A percentile compares a stretch with the other conserved stretches of the same genome.
Conservation (phyloP, 2,329 filamentous ascomycete genomes). For the Pestalotiopsis sp. region DNA sequence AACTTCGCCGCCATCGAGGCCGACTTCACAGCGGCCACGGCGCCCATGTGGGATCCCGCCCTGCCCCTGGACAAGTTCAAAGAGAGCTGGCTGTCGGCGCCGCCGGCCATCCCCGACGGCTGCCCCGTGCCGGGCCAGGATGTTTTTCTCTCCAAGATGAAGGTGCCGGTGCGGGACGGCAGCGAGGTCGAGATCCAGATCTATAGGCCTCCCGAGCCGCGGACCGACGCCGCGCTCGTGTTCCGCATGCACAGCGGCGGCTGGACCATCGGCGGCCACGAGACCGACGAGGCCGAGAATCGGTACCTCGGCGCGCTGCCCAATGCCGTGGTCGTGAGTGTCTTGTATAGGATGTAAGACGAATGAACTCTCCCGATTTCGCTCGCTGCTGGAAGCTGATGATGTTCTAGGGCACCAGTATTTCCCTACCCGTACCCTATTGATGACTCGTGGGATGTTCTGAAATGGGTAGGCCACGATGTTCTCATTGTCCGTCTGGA, state of each 20-base stretch:
- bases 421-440: constrained; percentile 48
- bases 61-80: constrained; percentile 17
- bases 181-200: constrained; percentile 34
- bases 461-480: constrained; percentile 34
- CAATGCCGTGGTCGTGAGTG: constrained; percentile 36
- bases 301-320: constrained; percentile 31
- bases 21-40: constrained; percentile 24
- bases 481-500: constrained; percentile 19
- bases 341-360: constrained; percentile 37
- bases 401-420: constrained; percentile 44
- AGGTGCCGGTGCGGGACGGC: constrained; percentile 33
- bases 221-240: constrained; percentile 24
- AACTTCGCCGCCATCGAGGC: constrained; percentile 28
- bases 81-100: constrained; percentile 23
- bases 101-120: constrained; percentile 24
- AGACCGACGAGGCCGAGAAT: constrained; percentile 35
- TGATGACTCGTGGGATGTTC: constrained; percentile 52
- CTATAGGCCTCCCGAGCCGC: constrained; percentile 28
- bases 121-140: constrained; percentile 34
- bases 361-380: neutral
- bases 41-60: constrained; percentile 27
- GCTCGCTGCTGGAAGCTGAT: neutral
- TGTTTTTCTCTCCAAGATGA: constrained; percentile 28
- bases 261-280: constrained; percentile 33
- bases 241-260: constrained; percentile 39